A percentile compares a stretch with the other conserved stretches of the same genome.
Evolutionary conservation across 2,329 filamentous ascomycete species (phyloP).

Genomic region (Echinosphaeria canescens): DNA sequence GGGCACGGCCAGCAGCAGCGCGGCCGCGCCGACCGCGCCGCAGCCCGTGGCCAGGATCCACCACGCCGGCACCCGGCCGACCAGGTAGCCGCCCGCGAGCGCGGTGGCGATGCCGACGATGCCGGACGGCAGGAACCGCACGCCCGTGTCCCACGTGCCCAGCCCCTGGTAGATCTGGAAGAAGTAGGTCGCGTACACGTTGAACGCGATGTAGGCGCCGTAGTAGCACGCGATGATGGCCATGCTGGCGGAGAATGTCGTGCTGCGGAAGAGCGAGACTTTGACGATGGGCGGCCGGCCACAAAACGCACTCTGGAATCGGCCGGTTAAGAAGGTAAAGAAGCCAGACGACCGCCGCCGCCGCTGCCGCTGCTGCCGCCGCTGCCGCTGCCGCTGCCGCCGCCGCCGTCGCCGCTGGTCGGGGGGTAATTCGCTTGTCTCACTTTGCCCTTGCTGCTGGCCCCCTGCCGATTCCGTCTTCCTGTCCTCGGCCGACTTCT

Average conservation of each 20-base stretch:
- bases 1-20: constrained; percentile 39
- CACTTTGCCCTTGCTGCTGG: too few relatives aligned
- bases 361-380: too few relatives aligned
- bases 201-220: constrained; percentile 43
- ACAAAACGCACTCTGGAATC: too few relatives aligned
- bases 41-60: constrained; percentile 35
- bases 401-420: too few relatives aligned
- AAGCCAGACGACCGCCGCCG: too few relatives aligned
- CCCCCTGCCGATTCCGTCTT: too few relatives aligned
- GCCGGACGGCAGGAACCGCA: constrained; percentile 47
- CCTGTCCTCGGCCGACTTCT: too few relatives aligned
- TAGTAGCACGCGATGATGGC: constrained; percentile 45
- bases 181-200: constrained; percentile 48
- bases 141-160: constrained; percentile 39
- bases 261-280: constrained; percentile 37
- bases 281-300: constrained; percentile 45
- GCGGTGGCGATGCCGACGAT: constrained; percentile 33
- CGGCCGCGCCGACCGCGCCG: constrained; percentile 27
- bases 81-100: constrained; percentile 28
- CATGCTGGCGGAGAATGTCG: constrained; percentile 38
- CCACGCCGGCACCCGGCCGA: constrained; percentile 31
- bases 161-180: constrained; percentile 46
- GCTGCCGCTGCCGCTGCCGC: too few relatives aligned
- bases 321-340: too few relatives aligned
- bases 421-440: too few relatives aligned